These are phyloP conservation scores for Artemisia tridentata DNA, from an alignment of 129 eudicot species.

Conservation along the genomic window DNA sequence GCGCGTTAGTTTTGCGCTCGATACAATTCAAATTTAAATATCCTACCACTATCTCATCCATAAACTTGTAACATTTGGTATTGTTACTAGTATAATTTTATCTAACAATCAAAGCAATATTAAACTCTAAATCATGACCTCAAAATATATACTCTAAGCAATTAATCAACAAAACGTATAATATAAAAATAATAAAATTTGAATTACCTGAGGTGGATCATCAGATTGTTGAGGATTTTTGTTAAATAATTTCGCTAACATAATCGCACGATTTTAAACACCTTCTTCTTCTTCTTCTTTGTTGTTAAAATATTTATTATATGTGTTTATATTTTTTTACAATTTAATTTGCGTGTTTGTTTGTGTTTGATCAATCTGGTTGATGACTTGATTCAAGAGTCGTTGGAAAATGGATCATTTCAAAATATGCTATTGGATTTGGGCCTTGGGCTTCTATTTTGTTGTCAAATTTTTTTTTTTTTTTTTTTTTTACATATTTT, in stretches of 20 bases:
- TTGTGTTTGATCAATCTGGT: too few relatives aligned
- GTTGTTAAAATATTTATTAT: too few relatives aligned
- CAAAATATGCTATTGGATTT: too few relatives aligned
- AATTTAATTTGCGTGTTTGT: too few relatives aligned
- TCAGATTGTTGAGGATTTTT: slow-evolving; percentile 37
- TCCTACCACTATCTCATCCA: not conserved
- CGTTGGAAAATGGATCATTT: too few relatives aligned
- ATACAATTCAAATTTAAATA: slow-evolving; percentile 1
- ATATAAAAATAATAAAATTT: not conserved
- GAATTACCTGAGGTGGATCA: slow-evolving; percentile 18
- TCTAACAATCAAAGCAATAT: not conserved
- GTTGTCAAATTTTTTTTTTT: too few relatives aligned
- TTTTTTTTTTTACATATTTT: too few relatives aligned
- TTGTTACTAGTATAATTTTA: slow-evolving; percentile 5
- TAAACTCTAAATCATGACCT: not conserved
- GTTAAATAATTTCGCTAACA: slow-evolving; percentile 59
- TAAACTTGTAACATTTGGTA: slow-evolving; percentile 5
- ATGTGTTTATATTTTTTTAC: too few relatives aligned
- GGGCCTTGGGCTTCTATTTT: too few relatives aligned
- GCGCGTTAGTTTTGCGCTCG: too few relatives aligned
- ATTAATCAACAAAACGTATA: not conserved
- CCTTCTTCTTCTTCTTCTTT: slow-evolving; percentile 13
- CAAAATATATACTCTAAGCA: not conserved
- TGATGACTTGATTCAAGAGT: too few relatives aligned
- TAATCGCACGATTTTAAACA: slow-evolving; percentile 24